These are phyloP conservation scores for Neurospora sp. DNA, from an alignment of 495 filamentous ascomycete genomes.

Conservation along the genomic window DNA sequence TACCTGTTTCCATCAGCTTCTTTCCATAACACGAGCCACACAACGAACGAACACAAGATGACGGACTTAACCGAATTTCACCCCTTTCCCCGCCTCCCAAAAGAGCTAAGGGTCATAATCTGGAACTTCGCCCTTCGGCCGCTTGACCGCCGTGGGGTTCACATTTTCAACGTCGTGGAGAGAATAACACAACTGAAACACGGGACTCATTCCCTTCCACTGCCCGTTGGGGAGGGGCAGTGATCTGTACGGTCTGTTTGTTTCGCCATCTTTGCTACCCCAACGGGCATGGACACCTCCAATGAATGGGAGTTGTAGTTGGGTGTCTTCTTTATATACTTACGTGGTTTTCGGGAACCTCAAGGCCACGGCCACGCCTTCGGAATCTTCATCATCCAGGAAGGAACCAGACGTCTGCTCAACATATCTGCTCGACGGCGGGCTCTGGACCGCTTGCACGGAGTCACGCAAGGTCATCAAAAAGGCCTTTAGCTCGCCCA, in stretches of 20 bases:
- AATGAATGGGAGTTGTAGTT: neutral
- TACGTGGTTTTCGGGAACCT: neutral
- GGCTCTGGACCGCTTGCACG: neutral
- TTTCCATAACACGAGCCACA: neutral
- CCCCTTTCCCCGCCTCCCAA: neutral
- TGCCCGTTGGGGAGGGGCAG: neutral
- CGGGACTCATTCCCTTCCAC: neutral
- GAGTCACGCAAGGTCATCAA: neutral
- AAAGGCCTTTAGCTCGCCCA: neutral
- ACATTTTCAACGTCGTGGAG: neutral
- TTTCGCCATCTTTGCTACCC: neutral
- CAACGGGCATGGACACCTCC: neutral
- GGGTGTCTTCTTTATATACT: neutral
- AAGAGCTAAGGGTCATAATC: neutral
- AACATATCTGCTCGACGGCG: neutral
- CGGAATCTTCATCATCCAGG: neutral
- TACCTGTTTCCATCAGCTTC: no score
- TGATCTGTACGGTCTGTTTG: neutral
- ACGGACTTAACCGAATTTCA: neutral
- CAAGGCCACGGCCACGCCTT: neutral
- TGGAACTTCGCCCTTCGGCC: neutral
- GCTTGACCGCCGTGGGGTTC: neutral
- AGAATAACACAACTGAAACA: neutral
- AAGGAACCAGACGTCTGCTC: neutral
- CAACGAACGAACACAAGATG: neutral